A percentile compares a stretch with the other conserved stretches of the same genome.
These are phyloP conservation scores for Corylus heterophylla DNA, from an alignment of 306 rosid genomes.

Conservation along the genomic window DNA sequence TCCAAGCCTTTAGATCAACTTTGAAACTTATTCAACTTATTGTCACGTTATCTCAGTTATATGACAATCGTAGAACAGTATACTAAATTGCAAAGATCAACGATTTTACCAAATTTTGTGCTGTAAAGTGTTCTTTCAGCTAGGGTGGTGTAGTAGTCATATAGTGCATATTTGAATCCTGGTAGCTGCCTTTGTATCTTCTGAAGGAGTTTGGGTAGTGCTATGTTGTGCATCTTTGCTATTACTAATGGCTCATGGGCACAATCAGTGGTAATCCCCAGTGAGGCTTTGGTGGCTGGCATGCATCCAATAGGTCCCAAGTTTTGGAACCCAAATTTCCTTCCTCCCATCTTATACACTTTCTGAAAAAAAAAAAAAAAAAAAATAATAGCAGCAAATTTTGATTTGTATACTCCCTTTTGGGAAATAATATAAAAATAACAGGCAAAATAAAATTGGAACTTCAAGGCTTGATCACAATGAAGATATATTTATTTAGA, in stretches of 20 bases:
- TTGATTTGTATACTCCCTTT: no score
- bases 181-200: constrained; percentile 10
- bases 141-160: constrained; percentile 4
- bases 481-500: no score
- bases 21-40: no score
- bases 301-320: background rate
- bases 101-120: constrained; percentile 34
- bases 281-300: background rate
- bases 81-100: no score
- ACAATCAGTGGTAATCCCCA: background rate
- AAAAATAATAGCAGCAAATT: background rate
- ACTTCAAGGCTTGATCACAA: no score
- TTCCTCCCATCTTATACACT: constrained; percentile 33
- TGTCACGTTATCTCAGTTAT: no score
- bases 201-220: constrained; percentile 7
- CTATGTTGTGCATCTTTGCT: background rate
- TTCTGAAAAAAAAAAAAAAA: background rate
- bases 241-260: background rate
- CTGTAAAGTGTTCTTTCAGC: constrained; percentile 18
- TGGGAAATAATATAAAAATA: no score
- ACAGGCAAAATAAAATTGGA: no score
- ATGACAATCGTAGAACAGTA: no score
- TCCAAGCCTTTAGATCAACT: no score
- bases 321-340: constrained; percentile 34
- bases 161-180: constrained; percentile 27